Base-by-base conservation (phyloP, 257 asterid genomes). In the Verbena officinalis region DNA sequence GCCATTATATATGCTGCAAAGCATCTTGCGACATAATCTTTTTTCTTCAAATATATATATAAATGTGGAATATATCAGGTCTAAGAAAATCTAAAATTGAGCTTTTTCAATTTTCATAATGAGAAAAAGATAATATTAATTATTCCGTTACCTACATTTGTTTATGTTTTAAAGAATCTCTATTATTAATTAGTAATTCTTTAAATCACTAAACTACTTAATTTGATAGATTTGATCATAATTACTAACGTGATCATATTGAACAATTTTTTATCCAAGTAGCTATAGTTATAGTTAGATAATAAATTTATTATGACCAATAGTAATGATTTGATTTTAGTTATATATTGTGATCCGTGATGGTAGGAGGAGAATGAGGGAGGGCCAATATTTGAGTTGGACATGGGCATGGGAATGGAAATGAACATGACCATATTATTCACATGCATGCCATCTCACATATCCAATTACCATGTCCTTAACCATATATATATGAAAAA, bases 341-440 rank as follows among this genome's bases (percentile, higher is more conserved):
- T 13, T 15, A n/a, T 6, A 60, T 14, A 11, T 24, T 15, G 17
- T 4, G 15, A 54, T 13, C 66, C 75, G 75, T 64, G 74, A 73
- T 59, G 82, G 46, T 11, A 73, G 71, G 76, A 69, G 76, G 8
- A 42, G 53, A 73, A 66, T 39, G 71, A 44, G 24, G 71, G 81
- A n/a, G n/a, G n/a, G n/a, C n/a, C n/a, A n/a, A n/a, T n/a, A n/a
- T n/a, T n/a, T n/a, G n/a, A n/a, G n/a, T n/a, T n/a, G n/a, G n/a
- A n/a, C n/a, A n/a, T n/a, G n/a, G n/a, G n/a, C n/a, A 57, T 14
- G 45, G 72, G 17, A 5, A 40, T 24, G 59, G 57, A 27, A 45
- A n/a, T n/a, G 62, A 36, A 59, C 49, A 50, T 59, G 55, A 24
- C 44, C 66, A 62, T 63, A 36, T 30, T 7, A 55, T 45, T 61